Evolutionary conservation across 306 rosid genomes (phyloP).

Genomic region (Citrullus amarus): DNA sequence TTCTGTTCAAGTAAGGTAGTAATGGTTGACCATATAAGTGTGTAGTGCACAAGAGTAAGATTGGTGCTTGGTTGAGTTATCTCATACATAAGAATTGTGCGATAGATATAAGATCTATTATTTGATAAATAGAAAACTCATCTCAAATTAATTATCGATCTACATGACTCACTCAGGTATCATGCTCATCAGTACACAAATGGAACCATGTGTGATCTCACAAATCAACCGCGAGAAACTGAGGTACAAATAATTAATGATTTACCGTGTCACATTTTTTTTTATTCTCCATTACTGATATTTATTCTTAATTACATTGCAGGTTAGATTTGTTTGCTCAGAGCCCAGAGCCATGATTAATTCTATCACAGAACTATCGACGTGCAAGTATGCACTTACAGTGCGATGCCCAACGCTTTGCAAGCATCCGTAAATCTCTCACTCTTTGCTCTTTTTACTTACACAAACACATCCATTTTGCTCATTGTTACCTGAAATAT

Average conservation of each 20-base stretch:
- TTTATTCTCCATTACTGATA: slow-evolving; percentile 3
- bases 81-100: background rate
- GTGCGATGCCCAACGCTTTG: slow-evolving; percentile 78
- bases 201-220: slow-evolving; percentile 84
- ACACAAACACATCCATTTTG: background rate
- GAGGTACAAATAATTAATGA: slow-evolving; percentile 42
- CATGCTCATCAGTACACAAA: slow-evolving; percentile 89
- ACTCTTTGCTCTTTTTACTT: background rate
- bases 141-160: slow-evolving; percentile 10
- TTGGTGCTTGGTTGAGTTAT: background rate
- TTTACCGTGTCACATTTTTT: background rate
- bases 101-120: background rate
- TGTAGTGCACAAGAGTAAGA: background rate
- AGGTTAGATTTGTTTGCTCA: slow-evolving; percentile 96
- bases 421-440: slow-evolving; percentile 72
- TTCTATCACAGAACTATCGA: slow-evolving; percentile 86
- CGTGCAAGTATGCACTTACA: slow-evolving; percentile 94
- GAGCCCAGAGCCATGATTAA: slow-evolving; percentile 72
- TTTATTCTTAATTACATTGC: slow-evolving; percentile 2
- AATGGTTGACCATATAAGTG: too few species aligned
- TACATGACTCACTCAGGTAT: slow-evolving; percentile 35
- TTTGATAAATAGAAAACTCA: background rate
- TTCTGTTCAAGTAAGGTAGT: too few species aligned
- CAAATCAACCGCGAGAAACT: slow-evolving; percentile 77
- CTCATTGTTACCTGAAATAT: background rate